These are phyloP conservation scores for Mycocentrospora acerina DNA, from an alignment of 2,329 filamentous ascomycete genomes.

Conservation along the genomic window DNA sequence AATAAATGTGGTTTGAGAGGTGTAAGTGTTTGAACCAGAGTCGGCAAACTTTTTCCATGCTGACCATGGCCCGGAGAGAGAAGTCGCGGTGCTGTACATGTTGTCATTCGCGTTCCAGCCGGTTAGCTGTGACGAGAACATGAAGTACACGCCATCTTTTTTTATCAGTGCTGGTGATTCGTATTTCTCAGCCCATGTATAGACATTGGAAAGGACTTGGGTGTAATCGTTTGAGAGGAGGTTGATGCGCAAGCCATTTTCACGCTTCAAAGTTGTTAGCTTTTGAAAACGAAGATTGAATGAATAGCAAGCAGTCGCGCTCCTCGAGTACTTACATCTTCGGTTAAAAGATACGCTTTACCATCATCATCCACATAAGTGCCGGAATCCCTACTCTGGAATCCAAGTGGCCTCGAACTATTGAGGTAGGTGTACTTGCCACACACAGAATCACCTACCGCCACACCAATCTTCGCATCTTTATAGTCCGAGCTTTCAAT, in stretches of 20 bases:
- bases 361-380: conserved; percentile 65
- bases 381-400: conserved; percentile 60
- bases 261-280: conserved; percentile 44
- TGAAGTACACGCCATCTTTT: conserved; percentile 61
- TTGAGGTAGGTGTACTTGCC: conserved; percentile 59
- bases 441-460: conserved; percentile 60
- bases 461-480: conserved; percentile 66
- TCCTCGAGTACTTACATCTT: conserved; percentile 53
- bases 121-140: conserved; percentile 58
- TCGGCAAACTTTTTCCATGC: conserved; percentile 61
- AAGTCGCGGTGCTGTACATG: conserved; percentile 61
- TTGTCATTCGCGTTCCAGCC: conserved; percentile 66
- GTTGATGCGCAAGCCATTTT: conserved; percentile 60
- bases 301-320: background rate
- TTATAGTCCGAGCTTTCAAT: conserved; percentile 63
- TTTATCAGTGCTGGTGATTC: conserved; percentile 67
- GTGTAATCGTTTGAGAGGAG: conserved; percentile 60
- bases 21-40: conserved; percentile 59
- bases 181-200: conserved; percentile 57
- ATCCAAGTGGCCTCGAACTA: conserved; percentile 50
- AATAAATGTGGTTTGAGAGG: conserved; percentile 62
- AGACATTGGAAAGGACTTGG: conserved; percentile 51
- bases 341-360: conserved; percentile 61
- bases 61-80: conserved; percentile 62
- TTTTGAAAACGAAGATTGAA: too few species aligned